These are phyloP conservation scores for Lanmaoa rubissima DNA, from an alignment of 768 basidiomycete species.

Conservation along the genomic window DNA sequence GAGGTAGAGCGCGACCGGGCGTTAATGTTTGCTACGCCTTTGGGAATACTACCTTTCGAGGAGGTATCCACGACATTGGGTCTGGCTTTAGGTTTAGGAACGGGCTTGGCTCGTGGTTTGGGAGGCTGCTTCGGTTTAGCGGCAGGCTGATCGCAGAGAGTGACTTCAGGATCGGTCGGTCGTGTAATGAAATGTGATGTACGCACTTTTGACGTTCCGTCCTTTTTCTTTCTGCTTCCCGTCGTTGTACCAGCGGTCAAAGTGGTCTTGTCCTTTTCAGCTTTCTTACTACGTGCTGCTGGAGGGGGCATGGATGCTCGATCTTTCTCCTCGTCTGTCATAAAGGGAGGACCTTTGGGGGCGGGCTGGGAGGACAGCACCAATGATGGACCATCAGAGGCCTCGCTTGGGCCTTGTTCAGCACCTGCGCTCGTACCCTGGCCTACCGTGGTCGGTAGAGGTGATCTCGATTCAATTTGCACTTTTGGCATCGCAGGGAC, in stretches of 20 bases:
- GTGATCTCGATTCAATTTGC: neutral
- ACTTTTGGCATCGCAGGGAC: neutral
- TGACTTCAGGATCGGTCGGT: neutral
- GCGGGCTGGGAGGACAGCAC: slow-evolving; percentile 4
- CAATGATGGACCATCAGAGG: slow-evolving; percentile 1
- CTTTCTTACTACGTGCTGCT: slow-evolving; percentile 24
- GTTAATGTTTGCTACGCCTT: slow-evolving; percentile 26
- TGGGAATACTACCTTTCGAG: slow-evolving; percentile 21
- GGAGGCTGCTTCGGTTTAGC: slow-evolving; percentile 29
- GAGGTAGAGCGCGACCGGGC: slow-evolving; percentile 70
- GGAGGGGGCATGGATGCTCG: slow-evolving; percentile 63
- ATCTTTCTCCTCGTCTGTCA: slow-evolving; percentile 32
- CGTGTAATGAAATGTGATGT: neutral
- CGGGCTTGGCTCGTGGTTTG: slow-evolving; percentile 34
- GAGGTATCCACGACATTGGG: slow-evolving; percentile 8
- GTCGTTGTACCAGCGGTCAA: neutral
- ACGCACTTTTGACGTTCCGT: slow-evolving; percentile 22
- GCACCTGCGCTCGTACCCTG: neutral
- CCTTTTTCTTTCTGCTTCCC: slow-evolving; percentile 39
- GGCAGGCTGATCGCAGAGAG: slow-evolving; percentile 11
- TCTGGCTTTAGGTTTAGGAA: slow-evolving; percentile 29
- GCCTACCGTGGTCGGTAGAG: neutral
- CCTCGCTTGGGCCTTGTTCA: slow-evolving; percentile 1
- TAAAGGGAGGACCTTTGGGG: slow-evolving; percentile 9
- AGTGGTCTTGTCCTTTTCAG: slow-evolving; percentile 22